Base-by-base conservation (phyloP, 2,329 filamentous ascomycete genomes). In the Aurifilum marmelostoma region DNA sequence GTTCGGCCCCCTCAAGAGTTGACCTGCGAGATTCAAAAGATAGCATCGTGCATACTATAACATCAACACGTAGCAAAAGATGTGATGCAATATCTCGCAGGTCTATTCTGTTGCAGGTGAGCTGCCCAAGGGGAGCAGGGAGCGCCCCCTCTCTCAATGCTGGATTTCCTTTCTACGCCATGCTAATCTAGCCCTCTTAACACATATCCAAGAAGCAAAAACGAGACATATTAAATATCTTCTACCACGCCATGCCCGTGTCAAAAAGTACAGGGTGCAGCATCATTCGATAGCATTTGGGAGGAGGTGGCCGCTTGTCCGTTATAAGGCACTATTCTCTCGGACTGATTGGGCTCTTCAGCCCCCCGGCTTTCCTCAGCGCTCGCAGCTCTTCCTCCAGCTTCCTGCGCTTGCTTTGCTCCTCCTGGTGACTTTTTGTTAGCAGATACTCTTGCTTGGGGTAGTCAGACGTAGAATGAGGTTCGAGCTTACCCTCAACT, bases 321-420 rank as follows among this genome's bases (percentile, higher is more conserved):
- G 56, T 37, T 58, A 47, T n/a, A 24, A 54, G 52, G 41, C 27
- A 62, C 43, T 66, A 62, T 72, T 73, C 77, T 65, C 75, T 73
- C 60, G 83, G 82, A 63, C 80, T 84, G 63, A 83, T 72, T 5
- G 82, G 79, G 70, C 77, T 81, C 74, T 81, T 84, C 72, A 79
- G 79, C 2, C 80, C n/a, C 39, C 79, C 78, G 12, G 78, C 77
- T 67, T 81, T 81, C 73, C 78, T 83, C 52, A 86, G 72, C 37
- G 80, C 77, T 39, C 79, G 75, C 39, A 87, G 73, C 74, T 87
- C 85, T 67, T 87, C 85, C 72, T 87, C 85, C 29, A 85, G 75
- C 72, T 81, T 83, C 64, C 84, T 79, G 67, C 80, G 78, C 72
- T 78, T 81, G 68, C 76, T 74, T 74, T 85, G 84, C 72, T 87